These are phyloP conservation scores for Tylopilus plumbeoviolaceoides DNA, from an alignment of 768 basidiomycete genomes.

Conservation along the genomic window DNA sequence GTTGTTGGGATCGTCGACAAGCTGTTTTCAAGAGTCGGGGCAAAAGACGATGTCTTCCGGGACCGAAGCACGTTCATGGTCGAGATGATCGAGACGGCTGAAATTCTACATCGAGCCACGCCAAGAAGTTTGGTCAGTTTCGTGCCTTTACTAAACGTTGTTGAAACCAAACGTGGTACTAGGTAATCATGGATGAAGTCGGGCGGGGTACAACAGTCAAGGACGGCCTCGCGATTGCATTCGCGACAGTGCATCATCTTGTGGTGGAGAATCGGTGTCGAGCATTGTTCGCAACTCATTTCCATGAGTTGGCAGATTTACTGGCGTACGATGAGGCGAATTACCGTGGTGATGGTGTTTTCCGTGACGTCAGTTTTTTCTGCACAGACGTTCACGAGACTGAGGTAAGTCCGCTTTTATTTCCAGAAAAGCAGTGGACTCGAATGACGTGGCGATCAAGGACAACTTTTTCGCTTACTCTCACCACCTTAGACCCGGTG, in stretches of 20 bases:
- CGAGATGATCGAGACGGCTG: slow-evolving; percentile 94
- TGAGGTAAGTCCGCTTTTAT: slow-evolving; percentile 44
- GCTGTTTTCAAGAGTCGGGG: slow-evolving; percentile 91
- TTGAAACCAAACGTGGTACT: slow-evolving; percentile 8
- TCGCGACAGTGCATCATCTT: slow-evolving; percentile 83
- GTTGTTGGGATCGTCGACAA: slow-evolving; percentile 83
- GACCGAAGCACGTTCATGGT: slow-evolving; percentile 98
- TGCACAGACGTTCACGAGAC: slow-evolving; percentile 85
- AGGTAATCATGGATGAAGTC: slow-evolving; percentile 99
- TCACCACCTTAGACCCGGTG: slow-evolving; percentile 73
- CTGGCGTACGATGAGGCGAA: slow-evolving; percentile 52
- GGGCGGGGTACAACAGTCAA: slow-evolving; percentile 91
- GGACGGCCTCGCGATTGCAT: slow-evolving; percentile 92
- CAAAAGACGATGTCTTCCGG: slow-evolving; percentile 90
- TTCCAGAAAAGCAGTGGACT: background rate
- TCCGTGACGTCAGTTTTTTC: slow-evolving; percentile 72
- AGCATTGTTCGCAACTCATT: slow-evolving; percentile 97
- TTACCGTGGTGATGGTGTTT: slow-evolving; percentile 42
- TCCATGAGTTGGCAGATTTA: slow-evolving; percentile 89
- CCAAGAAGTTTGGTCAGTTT: slow-evolving; percentile 69
- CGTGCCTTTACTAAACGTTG: background rate
- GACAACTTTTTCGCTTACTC: slow-evolving; percentile 80
- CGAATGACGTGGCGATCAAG: slow-evolving; percentile 34
- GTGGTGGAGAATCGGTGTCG: slow-evolving; percentile 67
- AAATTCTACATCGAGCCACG: slow-evolving; percentile 84